These are phyloP conservation scores for Lagenidium sp. DNA, from an alignment of 352 stramenopile species.

Conservation along the genomic window DNA sequence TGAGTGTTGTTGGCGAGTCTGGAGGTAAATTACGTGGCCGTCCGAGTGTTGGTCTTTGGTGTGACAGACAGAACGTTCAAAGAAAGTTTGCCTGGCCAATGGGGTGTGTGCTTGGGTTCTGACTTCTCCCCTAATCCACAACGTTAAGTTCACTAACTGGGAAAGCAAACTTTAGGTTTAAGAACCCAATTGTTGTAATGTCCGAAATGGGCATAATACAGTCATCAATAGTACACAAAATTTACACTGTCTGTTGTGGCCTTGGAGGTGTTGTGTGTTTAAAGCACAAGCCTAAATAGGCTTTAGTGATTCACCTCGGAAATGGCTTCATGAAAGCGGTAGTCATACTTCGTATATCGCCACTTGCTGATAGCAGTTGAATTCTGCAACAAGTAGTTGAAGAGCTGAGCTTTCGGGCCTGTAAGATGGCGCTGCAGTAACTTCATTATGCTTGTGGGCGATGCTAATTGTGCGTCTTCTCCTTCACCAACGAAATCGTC, in stretches of 20 bases:
- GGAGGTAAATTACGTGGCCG: slow-evolving; percentile 2
- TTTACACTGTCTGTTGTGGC: too few relatives aligned
- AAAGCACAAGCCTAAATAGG: too few relatives aligned
- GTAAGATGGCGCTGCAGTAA: slow-evolving; percentile 22
- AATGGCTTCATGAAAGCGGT: slow-evolving; percentile 33
- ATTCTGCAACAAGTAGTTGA: slow-evolving; percentile 26
- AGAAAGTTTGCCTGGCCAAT: too few relatives aligned
- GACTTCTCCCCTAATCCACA: too few relatives aligned
- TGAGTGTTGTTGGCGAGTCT: too few relatives aligned
- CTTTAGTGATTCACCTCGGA: slow-evolving; percentile 2
- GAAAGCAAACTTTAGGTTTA: too few relatives aligned
- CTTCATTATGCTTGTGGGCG: slow-evolving; percentile 18
- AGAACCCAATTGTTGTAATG: too few relatives aligned
- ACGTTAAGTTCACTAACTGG: too few relatives aligned
- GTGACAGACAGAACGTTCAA: slow-evolving; percentile 23
- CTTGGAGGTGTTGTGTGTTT: too few relatives aligned
- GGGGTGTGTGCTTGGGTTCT: too few relatives aligned
- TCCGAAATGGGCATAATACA: too few relatives aligned
- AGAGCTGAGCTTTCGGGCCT: slow-evolving; percentile 19
- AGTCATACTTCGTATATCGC: slow-evolving; percentile 47
- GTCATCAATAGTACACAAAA: too few relatives aligned
- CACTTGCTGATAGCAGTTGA: slow-evolving; percentile 28
- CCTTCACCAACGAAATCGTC: slow-evolving; percentile 24
- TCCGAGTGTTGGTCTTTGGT: slow-evolving; percentile 2
- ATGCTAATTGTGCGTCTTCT: slow-evolving; percentile 6